Conservation (phyloP, 768 basidiomycete genomes). For the Amyloporia xantha region DNA sequence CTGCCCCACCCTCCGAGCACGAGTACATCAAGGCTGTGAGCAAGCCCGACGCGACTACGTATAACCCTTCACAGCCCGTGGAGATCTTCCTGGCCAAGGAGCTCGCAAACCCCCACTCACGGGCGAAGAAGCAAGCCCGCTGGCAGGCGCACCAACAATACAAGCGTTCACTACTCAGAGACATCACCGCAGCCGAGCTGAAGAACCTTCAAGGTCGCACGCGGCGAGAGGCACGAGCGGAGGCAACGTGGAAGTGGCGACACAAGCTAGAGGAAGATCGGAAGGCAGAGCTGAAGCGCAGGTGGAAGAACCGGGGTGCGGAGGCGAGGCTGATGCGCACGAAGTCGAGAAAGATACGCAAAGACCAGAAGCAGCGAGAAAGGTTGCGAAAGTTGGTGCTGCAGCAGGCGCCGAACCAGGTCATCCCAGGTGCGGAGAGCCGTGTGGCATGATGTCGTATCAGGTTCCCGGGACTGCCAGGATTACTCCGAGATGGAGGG, state of each 20-base stretch:
- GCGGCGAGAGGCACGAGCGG: constrained; percentile 56
- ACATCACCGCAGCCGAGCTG: constrained; percentile 42
- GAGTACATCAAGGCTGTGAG: constrained; percentile 47
- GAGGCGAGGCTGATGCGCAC: constrained; percentile 21
- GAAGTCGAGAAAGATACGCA: constrained; percentile 22
- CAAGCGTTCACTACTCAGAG: constrained; percentile 43
- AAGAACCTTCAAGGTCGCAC: constrained; percentile 54
- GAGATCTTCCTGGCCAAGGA: constrained; percentile 64
- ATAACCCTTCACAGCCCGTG: constrained; percentile 49
- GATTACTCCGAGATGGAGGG: too few species aligned
- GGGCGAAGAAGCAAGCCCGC: constrained; percentile 73
- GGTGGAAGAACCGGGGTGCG: constrained; percentile 35
- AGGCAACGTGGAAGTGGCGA: constrained; percentile 72
- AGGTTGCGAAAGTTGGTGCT: constrained; percentile 26
- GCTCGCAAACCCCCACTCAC: constrained; percentile 75
- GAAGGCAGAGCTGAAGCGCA: constrained; percentile 54
- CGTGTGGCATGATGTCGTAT: background rate
- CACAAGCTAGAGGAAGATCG: constrained; percentile 50
- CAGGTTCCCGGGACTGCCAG: too few species aligned
- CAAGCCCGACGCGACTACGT: constrained; percentile 34
- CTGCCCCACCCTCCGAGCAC: constrained; percentile 34
- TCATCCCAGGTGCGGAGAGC: constrained; percentile 16
- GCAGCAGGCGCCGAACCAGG: constrained; percentile 24
- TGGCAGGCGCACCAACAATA: constrained; percentile 55
- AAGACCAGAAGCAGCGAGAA: constrained; percentile 22